phyloP scores from a whole-genome alignment of 345 rosid species.

The Dovyalis caffra region DNA sequence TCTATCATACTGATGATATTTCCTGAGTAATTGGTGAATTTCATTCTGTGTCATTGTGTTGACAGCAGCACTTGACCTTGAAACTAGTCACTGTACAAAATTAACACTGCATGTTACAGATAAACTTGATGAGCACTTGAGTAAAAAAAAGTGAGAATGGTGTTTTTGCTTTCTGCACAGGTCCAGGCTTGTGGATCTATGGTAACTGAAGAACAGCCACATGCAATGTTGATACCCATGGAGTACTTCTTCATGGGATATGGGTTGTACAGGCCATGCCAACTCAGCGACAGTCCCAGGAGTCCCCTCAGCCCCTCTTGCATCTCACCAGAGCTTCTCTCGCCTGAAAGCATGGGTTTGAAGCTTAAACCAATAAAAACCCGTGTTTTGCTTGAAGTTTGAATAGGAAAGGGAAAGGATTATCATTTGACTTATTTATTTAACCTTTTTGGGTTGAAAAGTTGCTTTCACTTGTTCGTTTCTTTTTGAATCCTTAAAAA shows the following conservation, averaged over 20 bases:
- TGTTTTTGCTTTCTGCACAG: conserved; percentile 5
- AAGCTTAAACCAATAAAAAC: conserved; percentile 32
- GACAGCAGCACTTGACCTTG: not conserved
- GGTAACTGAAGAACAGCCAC: conserved; percentile 37
- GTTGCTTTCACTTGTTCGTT: conserved; percentile 8
- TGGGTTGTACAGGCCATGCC: conserved; percentile 28
- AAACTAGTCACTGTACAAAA: not conserved
- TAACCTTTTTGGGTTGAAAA: not conserved
- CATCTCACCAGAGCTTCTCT: conserved; percentile 34
- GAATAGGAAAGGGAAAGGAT: not conserved
- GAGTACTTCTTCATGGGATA: conserved; percentile 36
- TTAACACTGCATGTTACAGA: not conserved
- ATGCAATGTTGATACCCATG: conserved; percentile 34
- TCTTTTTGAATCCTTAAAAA: conserved; percentile 11
- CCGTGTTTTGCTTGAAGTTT: conserved; percentile 9
- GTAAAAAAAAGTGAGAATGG: not conserved
- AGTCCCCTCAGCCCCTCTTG: conserved; percentile 35
- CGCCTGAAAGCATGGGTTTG: conserved; percentile 38
- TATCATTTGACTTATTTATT: not conserved
- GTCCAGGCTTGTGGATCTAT: conserved; percentile 35
- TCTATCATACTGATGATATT: not conserved
- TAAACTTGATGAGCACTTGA: not conserved
- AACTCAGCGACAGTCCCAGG: conserved; percentile 27
- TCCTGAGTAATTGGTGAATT: not conserved
- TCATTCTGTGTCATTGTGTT: not conserved